Base-by-base conservation (phyloP, 345 rosid species). In the Eucalyptus cloeziana region DNA sequence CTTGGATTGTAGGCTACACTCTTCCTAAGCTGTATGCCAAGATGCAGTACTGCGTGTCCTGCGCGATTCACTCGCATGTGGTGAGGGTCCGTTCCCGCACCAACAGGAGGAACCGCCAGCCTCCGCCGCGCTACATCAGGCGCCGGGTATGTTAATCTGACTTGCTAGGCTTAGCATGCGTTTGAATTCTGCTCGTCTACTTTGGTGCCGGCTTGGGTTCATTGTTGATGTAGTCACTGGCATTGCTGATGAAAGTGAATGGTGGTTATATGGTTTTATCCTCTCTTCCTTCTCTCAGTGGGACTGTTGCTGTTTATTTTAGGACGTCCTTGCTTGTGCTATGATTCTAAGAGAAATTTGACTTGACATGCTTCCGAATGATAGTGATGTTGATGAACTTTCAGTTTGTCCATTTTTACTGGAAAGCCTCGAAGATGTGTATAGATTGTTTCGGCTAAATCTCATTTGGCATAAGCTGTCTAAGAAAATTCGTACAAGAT, bases 21-120 rank as follows among this genome's bases (percentile, higher is more conserved):
- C 94, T 97, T 31, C 99, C 98, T 0, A 96, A 96, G 94, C 89
- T 96, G 83, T 96, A 98, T 62, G 94, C 97, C 9, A 97, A 98
- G 97, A 96, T 91, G 94, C 99, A 95, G 89, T 97, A 97, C 94
- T 98, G 99, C 31, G 98, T 98, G 56, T 97, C 99, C 0, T 98
- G 99, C 87, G 99, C 99, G 3, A 97, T 98, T 89, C 99, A 98
- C 95, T 98, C 99, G 22, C 99, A 96, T 33, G 99, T 97, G 2
- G 99, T 97, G 89, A 95, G 99, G 93, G 99, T 96, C 58, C 95
- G 98, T 30, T 96, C 98, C 25, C 94, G 95, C 90, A 91, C 96
- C 13, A 87, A 95, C 87, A 93, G 99, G 87, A 94, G 98, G 91
- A 93, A 93, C 45, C 96, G 99, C 87, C 96, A 94, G 87, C 99